A percentile compares a stretch with the other conserved stretches of the same genome.
Conservation (phyloP, 768 basidiomycete species). For the Tricholoma furcatifolium region DNA sequence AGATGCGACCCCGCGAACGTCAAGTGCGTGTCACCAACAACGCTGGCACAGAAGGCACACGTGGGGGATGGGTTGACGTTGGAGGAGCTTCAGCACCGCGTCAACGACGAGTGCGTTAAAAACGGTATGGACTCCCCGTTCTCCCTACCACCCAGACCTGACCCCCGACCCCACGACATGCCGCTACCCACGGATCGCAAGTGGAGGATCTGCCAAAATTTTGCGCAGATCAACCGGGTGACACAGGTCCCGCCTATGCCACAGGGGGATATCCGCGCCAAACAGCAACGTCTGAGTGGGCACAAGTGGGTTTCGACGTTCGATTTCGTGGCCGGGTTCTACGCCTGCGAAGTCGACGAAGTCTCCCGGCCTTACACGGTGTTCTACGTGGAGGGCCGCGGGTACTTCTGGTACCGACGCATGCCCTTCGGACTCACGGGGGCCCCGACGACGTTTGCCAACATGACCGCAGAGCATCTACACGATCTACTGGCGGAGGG, state of each 20-base stretch:
- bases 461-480: slow-evolving; percentile 23
- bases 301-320: slow-evolving; percentile 33
- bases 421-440: slow-evolving; percentile 44
- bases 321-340: slow-evolving; percentile 40
- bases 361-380: slow-evolving; percentile 25
- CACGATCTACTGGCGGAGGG: slow-evolving; percentile 9
- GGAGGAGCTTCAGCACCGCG: slow-evolving; percentile 30
- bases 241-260: slow-evolving; percentile 27
- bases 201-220: slow-evolving; percentile 39
- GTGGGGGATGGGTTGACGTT: slow-evolving; percentile 25
- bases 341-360: slow-evolving; percentile 16
- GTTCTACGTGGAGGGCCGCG: slow-evolving; percentile 28
- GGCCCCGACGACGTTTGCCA: slow-evolving; percentile 32
- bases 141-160: slow-evolving; percentile 21
- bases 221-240: slow-evolving; percentile 30
- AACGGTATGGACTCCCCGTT: slow-evolving; percentile 21
- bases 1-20: slow-evolving; percentile 27
- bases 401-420: slow-evolving; percentile 23
- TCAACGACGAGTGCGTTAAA: slow-evolving; percentile 32
- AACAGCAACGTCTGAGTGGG: slow-evolving; percentile 34
- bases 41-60: slow-evolving; percentile 35
- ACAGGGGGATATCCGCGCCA: slow-evolving; percentile 36
- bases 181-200: background rate
- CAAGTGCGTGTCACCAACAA: slow-evolving; percentile 32
- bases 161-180: no score